These are phyloP conservation scores for Boletus smithii DNA, from an alignment of 1,284 basidiomycete species.

Conservation along the genomic window DNA sequence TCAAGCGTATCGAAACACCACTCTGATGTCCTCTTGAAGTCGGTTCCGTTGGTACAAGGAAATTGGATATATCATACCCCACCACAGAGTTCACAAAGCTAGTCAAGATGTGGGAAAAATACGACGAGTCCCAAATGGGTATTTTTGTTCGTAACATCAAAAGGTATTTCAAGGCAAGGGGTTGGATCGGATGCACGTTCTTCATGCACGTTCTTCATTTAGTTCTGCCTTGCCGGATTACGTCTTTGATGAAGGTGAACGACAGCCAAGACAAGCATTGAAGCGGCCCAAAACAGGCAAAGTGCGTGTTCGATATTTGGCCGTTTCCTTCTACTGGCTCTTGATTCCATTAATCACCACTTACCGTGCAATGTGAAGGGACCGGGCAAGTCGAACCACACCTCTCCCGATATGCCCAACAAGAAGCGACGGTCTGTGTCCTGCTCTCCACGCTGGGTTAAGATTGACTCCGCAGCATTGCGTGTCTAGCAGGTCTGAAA, in stretches of 20 bases:
- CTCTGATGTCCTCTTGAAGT: conserved; percentile 43
- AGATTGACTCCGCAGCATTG: conserved; percentile 25
- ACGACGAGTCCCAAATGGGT: conserved; percentile 90
- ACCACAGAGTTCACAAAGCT: conserved; percentile 95
- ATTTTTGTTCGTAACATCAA: conserved; percentile 93
- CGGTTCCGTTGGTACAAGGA: conserved; percentile 67
- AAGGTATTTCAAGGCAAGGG: conserved; percentile 53
- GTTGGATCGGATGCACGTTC: conserved; percentile 9
- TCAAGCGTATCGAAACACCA: conserved; percentile 8
- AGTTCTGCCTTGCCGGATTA: conserved; percentile 77
- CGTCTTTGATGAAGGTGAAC: conserved; percentile 79
- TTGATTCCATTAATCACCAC: conserved; percentile 17
- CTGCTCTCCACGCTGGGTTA: conserved; percentile 18
- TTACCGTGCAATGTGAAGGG: conserved; percentile 42
- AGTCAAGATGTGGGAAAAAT: conserved; percentile 96
- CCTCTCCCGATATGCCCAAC: conserved; percentile 68
- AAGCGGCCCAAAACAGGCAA: conserved; percentile 72
- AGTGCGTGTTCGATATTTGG: conserved; percentile 46
- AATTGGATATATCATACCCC: conserved; percentile 95
- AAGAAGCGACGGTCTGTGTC: conserved; percentile 61
- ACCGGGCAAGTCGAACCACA: conserved; percentile 57
- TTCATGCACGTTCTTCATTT: conserved; percentile 14
- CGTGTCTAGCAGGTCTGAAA: conserved; percentile 40
- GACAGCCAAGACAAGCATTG: conserved; percentile 58
- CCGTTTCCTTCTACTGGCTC: conserved; percentile 11